Evolutionary conservation across 257 asterid species (phyloP), one percentile per base, ranked within the genome.

Genomic region (Solanum ossicruentum): DNA sequence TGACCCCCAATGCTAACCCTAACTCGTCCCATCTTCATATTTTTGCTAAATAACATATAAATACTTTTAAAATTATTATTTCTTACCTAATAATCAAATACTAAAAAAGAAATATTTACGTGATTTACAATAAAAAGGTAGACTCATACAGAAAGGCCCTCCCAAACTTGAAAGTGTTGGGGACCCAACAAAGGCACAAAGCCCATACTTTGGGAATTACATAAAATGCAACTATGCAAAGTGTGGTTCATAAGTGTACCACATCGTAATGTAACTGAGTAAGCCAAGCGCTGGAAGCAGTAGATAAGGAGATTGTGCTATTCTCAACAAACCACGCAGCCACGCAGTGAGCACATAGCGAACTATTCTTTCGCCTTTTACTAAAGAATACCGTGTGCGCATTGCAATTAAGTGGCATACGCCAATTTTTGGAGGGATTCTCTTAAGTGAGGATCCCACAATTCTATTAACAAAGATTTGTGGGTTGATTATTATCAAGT

Each of bases 261-360:
- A 66, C 73, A 66, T 66, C 45, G 45, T 28, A 12, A 66, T 13
- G 45, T 28, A 66, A 15, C 12, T 66, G 73, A 66, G 12, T 28
- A 28, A 28, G 20, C 45, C 3, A 15, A 32, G 5, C 16, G 13
- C 47, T 67, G 16, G 1, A 67, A 15, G 47, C 21, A 67, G 1
- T 67, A 67, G 32, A 67, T 28, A 67, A 67, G 1, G 20, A 17
- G 21, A 6, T 67, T 0, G 49, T 32, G 23, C 21, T 7, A 3
- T 0, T 0, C 0, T 0, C 0, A 0, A 15, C 0, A 15, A 15
- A 15, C 16, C 13, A 67, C 7, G 75, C 75, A 32, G 75, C 49
- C 75, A 67, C 13, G 47, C 13, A 15, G 47, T 67, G 49, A 67
- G 75, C 49, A 15, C 49, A 67, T 15, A 32, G 21, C 75, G 49